These are phyloP conservation scores for Tylopilus sp. DNA, from an alignment of 768 basidiomycete genomes.

Conservation along the genomic window DNA sequence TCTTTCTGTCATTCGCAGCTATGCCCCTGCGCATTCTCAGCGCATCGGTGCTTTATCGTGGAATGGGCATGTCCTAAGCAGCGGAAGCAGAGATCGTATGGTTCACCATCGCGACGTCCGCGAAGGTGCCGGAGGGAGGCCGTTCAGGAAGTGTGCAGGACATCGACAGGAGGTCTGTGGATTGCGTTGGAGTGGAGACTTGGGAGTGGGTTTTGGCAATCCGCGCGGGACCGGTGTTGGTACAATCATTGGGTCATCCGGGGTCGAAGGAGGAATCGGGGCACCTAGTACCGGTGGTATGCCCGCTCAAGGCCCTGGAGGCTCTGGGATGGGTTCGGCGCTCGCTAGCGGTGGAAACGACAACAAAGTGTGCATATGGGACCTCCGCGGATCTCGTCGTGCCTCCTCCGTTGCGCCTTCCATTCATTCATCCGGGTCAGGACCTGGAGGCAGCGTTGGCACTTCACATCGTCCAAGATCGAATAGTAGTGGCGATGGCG, in stretches of 20 bases:
- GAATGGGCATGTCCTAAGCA: constrained; percentile 84
- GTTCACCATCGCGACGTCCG: constrained; percentile 94
- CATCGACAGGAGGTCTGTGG: constrained; percentile 96
- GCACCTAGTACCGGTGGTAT: constrained; percentile 21
- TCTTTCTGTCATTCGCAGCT: constrained; percentile 72
- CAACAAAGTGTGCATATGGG: constrained; percentile 99
- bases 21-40: constrained; percentile 79
- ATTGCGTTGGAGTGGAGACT: constrained; percentile 73
- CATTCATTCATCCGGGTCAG: constrained; percentile 26
- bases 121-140: constrained; percentile 50
- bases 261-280: constrained; percentile 28
- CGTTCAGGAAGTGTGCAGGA: constrained; percentile 68
- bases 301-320: constrained; percentile 26
- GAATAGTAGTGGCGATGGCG: constrained; percentile 26
- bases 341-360: constrained; percentile 97
- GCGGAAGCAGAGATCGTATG: constrained; percentile 86
- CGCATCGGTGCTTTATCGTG: constrained; percentile 94
- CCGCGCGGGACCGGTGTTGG: constrained; percentile 16
- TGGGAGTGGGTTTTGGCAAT: constrained; percentile 26
- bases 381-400: constrained; percentile 63
- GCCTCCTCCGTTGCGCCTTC: constrained; percentile 27
- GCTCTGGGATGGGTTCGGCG: constrained; percentile 42
- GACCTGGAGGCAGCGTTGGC: constrained; percentile 27
- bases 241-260: constrained; percentile 9
- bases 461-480: constrained; percentile 25